Conservation (phyloP, 495 filamentous ascomycete genomes). For the Pyronema omphalodes region DNA sequence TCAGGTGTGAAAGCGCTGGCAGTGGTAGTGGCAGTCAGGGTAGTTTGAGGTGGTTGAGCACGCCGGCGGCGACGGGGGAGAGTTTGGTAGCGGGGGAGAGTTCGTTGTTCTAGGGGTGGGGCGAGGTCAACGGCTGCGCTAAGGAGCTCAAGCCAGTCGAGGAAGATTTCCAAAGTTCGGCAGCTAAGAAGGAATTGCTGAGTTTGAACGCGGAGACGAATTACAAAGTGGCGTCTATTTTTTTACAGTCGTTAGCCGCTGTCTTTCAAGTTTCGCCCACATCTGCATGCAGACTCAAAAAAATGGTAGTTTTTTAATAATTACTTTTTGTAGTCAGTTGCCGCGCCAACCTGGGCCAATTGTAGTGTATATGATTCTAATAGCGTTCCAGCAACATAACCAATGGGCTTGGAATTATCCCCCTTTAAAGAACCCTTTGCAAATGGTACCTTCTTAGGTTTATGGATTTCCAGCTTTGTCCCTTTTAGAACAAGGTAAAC, state of each 20-base stretch:
- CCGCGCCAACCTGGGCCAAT: conserved; percentile 47
- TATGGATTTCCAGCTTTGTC: conserved; percentile 40
- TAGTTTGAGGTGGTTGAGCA: conserved; percentile 9
- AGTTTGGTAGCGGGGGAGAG: conserved; percentile 37
- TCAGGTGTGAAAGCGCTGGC: not conserved
- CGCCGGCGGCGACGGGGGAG: conserved; percentile 29
- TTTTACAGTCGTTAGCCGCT: not conserved
- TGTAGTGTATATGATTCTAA: conserved; percentile 41
- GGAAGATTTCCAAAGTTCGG: conserved; percentile 33
- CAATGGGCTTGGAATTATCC: conserved; percentile 4
- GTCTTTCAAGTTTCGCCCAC: no score
- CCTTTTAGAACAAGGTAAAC: conserved; percentile 41
- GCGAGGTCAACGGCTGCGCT: conserved; percentile 37
- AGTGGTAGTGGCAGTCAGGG: not conserved
- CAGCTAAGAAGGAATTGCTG: conserved; percentile 47
- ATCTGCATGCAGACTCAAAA: no score
- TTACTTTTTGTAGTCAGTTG: conserved; percentile 43
- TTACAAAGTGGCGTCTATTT: conserved; percentile 35
- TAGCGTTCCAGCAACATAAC: conserved; percentile 26
- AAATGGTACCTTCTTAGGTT: conserved; percentile 27
- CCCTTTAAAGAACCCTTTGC: conserved; percentile 3
- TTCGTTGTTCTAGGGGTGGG: conserved; percentile 35
- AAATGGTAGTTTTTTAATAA: conserved; percentile 16
- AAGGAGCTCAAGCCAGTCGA: conserved; percentile 37
- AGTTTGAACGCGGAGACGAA: conserved; percentile 42